Evolutionary conservation across 208 protist species (phyloP).

Genomic region (Trypanosomatidae sp.): DNA sequence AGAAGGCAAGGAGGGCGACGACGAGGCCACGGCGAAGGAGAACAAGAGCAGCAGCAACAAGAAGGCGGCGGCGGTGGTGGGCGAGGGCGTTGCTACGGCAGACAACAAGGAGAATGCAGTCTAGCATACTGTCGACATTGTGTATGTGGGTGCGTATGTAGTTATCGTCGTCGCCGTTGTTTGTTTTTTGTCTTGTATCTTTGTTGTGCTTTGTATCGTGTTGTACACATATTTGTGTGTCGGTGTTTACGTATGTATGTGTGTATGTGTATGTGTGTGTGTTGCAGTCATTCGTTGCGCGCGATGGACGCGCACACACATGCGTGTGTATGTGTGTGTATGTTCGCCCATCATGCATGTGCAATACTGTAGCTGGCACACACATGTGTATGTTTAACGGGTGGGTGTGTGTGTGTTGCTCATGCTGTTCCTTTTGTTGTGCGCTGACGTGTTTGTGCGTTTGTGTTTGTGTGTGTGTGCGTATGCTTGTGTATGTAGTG

Average conservation of each 20-base stretch:
- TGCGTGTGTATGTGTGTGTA: no score
- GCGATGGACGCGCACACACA: no score
- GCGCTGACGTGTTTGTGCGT: slow-evolving; percentile 6
- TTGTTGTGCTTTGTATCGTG: no score
- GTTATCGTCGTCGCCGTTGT: no score
- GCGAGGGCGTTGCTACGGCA: background rate
- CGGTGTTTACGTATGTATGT: no score
- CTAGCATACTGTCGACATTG: no score
- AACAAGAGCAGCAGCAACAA: background rate
- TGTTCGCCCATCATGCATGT: background rate
- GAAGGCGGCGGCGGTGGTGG: background rate
- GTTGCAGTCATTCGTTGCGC: no score
- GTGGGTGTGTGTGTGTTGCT: slow-evolving; percentile 5
- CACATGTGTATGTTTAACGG: slow-evolving; percentile 1
- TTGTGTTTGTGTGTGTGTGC: no score
- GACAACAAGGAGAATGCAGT: background rate
- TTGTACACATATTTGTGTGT: no score
- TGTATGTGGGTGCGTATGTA: no score
- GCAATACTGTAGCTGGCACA: background rate
- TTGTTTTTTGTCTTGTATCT: no score
- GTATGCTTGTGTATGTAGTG: slow-evolving; percentile 1
- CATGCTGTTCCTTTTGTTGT: background rate
- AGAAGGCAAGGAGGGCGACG: background rate
- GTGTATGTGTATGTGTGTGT: no score
- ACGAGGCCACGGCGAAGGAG: background rate